Base-by-base conservation (phyloP, 805 yeast genomes). In the Metschnikowia drakensbergensis region DNA sequence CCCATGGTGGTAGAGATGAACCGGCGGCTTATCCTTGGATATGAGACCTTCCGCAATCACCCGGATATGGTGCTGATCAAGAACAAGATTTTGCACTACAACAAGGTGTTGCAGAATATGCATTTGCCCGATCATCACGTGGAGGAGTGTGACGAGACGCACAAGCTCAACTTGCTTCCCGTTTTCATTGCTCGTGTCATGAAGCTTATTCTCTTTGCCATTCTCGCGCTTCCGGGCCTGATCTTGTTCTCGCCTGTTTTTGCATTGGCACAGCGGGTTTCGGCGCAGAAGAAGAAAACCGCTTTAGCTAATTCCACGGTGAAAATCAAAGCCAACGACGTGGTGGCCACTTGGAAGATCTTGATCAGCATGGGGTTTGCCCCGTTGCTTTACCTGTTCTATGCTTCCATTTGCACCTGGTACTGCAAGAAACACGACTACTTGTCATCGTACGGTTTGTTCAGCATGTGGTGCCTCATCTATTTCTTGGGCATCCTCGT, bases 271-370 rank as follows among this genome's bases (percentile, higher is more conserved):
- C 88, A 87, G 60, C 69, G 68, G 41, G 86, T 88, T 45, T 87
- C 97, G 7, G 77, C 74, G 38, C 74, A 75, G 50, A 90, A 91
- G 66, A 89, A 92, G 30, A 73, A 68, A 49, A 77, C 80, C 41
- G 99, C 98, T 0, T 74, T 94, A 51, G 91, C 90, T 8, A 84
- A 79, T 6, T 90, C 97, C 0, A 78, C 90, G 0, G 99, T 94
- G 23, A 94, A 94, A 64, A 84, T 94, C 51, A 83, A 83, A 61
- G 99, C 96, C 13, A 85, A 83, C 49, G 99, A 94, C 66, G 97
- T 94, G 26, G 80, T 94, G 51, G 98, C 98, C 1, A 91, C 98
- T 1, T 94, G 99, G 99, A 94, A 94, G 67, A 84, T 94, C 41
- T 73, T 94, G 54, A 89, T 92, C 35, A 83, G 91, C 31, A 79